Evolutionary conservation across 495 filamentous ascomycete species (phyloP).

Genomic region (Xylaria cubensis): DNA sequence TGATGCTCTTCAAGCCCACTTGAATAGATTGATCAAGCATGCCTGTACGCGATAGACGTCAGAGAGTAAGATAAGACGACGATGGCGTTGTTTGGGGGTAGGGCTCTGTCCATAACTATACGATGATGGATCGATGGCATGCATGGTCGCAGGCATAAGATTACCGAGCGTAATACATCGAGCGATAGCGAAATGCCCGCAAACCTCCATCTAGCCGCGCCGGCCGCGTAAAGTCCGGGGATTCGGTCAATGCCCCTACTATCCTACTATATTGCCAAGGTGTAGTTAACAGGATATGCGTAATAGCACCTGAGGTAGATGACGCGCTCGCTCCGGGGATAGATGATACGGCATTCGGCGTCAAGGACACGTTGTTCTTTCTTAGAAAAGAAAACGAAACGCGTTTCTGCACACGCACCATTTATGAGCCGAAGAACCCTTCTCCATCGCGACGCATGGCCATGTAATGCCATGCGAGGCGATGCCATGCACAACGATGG

Average conservation of each 20-base stretch:
- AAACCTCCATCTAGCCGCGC: slow-evolving; percentile 22
- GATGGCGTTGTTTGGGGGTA: slow-evolving; percentile 3
- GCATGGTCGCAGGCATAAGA: slow-evolving; percentile 20
- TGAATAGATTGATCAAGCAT: slow-evolving; percentile 14
- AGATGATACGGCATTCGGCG: slow-evolving; percentile 5
- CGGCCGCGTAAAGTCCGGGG: slow-evolving; percentile 25
- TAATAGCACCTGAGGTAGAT: slow-evolving; percentile 8
- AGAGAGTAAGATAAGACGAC: slow-evolving; percentile 22
- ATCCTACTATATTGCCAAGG: neutral
- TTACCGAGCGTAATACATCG: slow-evolving; percentile 21
- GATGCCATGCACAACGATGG: slow-evolving; percentile 28
- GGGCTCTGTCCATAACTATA: neutral
- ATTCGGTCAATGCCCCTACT: neutral
- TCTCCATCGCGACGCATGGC: slow-evolving; percentile 17
- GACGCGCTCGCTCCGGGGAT: slow-evolving; percentile 5
- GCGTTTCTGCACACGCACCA: slow-evolving; percentile 13
- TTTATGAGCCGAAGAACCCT: slow-evolving; percentile 20
- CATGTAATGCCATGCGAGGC: slow-evolving; percentile 24
- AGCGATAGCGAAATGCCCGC: neutral
- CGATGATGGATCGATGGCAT: slow-evolving; percentile 17
- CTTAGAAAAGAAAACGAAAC: slow-evolving; percentile 16
- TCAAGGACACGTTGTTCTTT: slow-evolving; percentile 14
- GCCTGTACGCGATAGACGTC: slow-evolving; percentile 12
- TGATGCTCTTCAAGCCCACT: slow-evolving; percentile 6
- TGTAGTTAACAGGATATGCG: neutral